phyloP scores from a whole-genome alignment of 2,329 filamentous ascomycete genomes.

The Colletotrichum destructivum region DNA sequence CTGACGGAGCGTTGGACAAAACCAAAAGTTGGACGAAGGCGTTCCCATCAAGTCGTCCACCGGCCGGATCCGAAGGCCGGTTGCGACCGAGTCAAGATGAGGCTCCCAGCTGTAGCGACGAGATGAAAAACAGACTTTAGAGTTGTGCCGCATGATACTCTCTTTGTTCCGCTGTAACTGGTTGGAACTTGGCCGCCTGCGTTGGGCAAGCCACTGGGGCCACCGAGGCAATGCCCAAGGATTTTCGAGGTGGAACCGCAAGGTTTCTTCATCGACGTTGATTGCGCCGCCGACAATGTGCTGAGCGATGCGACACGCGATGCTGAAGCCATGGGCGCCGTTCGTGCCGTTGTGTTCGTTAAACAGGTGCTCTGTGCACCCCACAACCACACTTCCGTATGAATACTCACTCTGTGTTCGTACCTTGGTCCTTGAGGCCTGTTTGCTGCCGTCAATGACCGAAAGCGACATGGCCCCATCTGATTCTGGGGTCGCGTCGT shows the following conservation, averaged over 20 bases:
- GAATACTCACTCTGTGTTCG: background rate
- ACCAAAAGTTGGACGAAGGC: constrained; percentile 11
- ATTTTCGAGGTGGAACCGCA: no score
- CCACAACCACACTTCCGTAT: background rate
- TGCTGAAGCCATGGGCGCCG: constrained; percentile 13
- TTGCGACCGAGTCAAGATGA: constrained; percentile 27
- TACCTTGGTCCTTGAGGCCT: background rate
- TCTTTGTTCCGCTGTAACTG: constrained; percentile 23
- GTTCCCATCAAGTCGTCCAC: constrained; percentile 8
- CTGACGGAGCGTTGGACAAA: constrained; percentile 19
- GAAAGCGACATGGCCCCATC: constrained; percentile 26
- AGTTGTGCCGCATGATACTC: constrained; percentile 29
- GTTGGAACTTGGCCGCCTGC: background rate
- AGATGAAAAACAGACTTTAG: constrained; percentile 22
- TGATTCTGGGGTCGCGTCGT: constrained; percentile 30
- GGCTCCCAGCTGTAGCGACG: constrained; percentile 39
- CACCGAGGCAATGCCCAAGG: background rate
- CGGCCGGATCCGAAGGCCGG: constrained; percentile 18
- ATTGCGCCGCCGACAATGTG: constrained; percentile 15
- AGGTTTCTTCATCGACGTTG: constrained; percentile 1
- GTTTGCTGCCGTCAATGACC: constrained; percentile 23
- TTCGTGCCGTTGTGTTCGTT: constrained; percentile 15
- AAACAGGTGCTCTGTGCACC: constrained; percentile 29
- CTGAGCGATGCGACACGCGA: background rate
- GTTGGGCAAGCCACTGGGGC: background rate